These are phyloP conservation scores for Lithocarpus polystachyus DNA, from an alignment of 306 rosid genomes.

Conservation along the genomic window DNA sequence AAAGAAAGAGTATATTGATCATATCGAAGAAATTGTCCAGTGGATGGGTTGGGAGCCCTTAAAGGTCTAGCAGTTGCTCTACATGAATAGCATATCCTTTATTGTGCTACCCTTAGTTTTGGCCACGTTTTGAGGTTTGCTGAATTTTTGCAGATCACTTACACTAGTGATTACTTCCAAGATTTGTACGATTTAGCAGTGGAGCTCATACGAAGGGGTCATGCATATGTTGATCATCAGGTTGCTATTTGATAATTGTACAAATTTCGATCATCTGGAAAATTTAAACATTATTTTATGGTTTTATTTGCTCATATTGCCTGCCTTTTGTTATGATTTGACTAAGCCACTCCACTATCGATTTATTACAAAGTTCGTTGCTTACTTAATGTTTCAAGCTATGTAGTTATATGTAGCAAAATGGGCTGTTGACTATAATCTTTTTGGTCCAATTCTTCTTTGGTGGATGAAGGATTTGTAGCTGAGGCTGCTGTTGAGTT, in stretches of 20 bases:
- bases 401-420: background rate
- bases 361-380: constrained; percentile 7
- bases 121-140: constrained; percentile 6
- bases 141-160: constrained; percentile 64
- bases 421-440: background rate
- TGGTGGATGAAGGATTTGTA: background rate
- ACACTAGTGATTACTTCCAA: constrained; percentile 94
- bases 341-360: background rate
- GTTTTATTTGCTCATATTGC: background rate
- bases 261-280: background rate
- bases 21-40: constrained; percentile 85
- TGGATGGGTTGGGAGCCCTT: constrained; percentile 99
- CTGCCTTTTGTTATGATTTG: background rate
- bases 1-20: constrained; percentile 94
- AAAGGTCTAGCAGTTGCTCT: constrained; percentile 49
- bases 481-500: background rate
- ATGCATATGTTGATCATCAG: constrained; percentile 97
- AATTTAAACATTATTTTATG: background rate
- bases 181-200: constrained; percentile 88
- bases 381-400: constrained; percentile 8
- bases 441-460: background rate
- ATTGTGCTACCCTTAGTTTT: constrained; percentile 1
- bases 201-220: constrained; percentile 84
- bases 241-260: constrained; percentile 32
- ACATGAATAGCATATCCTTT: background rate